Percentiles rank a stretch among this genome's conserved stretches.
These are phyloP conservation scores for Sideroxylon spinosum DNA, from an alignment of 179 eudicot genomes.

Conservation along the genomic window DNA sequence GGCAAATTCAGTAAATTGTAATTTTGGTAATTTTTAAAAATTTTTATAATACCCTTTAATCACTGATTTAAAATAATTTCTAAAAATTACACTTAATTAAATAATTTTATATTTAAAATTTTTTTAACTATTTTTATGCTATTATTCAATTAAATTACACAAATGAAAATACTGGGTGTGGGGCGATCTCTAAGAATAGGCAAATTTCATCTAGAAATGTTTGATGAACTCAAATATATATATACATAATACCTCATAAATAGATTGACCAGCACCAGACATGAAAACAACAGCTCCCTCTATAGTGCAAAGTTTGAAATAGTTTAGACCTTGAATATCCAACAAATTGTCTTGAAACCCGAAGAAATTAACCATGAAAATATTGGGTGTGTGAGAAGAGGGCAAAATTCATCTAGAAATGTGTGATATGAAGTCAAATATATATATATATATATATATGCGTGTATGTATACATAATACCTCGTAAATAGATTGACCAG, in stretches of 20 bases:
- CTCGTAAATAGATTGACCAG: constrained; percentile 56
- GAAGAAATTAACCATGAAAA: constrained; percentile 18
- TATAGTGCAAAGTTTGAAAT: constrained; percentile 38
- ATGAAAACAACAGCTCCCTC: constrained; percentile 55
- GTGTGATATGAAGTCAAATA: background rate
- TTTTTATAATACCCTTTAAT: too few relatives aligned
- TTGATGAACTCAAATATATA: background rate
- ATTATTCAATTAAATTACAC: too few relatives aligned
- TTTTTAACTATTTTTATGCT: too few relatives aligned
- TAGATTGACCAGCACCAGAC: constrained; percentile 49
- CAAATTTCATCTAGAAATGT: too few relatives aligned
- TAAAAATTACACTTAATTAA: too few relatives aligned
- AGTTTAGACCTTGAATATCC: constrained; percentile 50
- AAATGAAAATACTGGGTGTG: too few relatives aligned
- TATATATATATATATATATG: background rate
- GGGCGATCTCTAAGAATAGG: background rate
- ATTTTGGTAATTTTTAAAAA: too few relatives aligned
- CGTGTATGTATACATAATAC: constrained; percentile 12
- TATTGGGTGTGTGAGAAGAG: background rate
- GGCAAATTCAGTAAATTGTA: too few relatives aligned
- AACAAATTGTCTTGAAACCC: constrained; percentile 56
- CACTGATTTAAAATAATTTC: too few relatives aligned
- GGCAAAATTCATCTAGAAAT: background rate
- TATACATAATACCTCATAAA: constrained; percentile 40
- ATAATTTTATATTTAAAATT: too few relatives aligned